Evolutionary conservation across 192 early-diverging fungal species (phyloP).

Genomic region (Coemansia sp.): DNA sequence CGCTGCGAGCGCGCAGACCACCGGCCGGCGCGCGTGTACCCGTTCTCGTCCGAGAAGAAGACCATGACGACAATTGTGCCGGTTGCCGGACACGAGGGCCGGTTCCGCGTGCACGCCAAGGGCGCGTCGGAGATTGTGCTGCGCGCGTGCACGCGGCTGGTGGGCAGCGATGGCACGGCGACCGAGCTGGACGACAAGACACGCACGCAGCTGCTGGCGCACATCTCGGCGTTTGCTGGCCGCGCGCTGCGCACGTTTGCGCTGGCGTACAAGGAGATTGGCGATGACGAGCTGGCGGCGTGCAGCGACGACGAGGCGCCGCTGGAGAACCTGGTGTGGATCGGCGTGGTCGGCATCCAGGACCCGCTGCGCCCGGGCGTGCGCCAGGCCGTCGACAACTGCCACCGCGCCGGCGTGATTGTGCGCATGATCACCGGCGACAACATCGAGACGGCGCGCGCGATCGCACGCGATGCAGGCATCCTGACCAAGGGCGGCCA

Average conservation of each 20-base stretch:
- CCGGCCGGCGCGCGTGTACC: conserved; percentile 65
- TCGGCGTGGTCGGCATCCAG: conserved; percentile 81
- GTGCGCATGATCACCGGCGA: conserved; percentile 90
- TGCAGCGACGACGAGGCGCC: conserved; percentile 58
- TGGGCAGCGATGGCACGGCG: conserved; percentile 53
- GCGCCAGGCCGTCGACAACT: conserved; percentile 68
- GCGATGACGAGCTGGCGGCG: conserved; percentile 29
- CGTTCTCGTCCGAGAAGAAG: conserved; percentile 89
- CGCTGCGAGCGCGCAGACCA: conserved; percentile 49
- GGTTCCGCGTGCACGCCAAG: conserved; percentile 63
- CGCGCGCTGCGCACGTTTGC: conserved; percentile 73
- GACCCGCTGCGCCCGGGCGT: conserved; percentile 84
- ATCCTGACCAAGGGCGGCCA: conserved; percentile 73
- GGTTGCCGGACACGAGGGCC: conserved; percentile 11
- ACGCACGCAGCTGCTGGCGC: conserved; percentile 42
- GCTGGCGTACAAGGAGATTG: conserved; percentile 62
- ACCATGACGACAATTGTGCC: conserved; percentile 76
- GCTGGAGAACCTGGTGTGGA: conserved; percentile 53
- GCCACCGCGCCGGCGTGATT: conserved; percentile 77
- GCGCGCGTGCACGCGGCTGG: conserved; percentile 56
- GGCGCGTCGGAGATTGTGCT: conserved; percentile 82
- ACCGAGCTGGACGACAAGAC: conserved; percentile 46
- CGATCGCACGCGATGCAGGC: conserved; percentile 84
- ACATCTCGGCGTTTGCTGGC: conserved; percentile 60
- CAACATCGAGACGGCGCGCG: conserved; percentile 81